Base-by-base conservation (phyloP, 345 rosid genomes). In the Jatropha curcas region DNA sequence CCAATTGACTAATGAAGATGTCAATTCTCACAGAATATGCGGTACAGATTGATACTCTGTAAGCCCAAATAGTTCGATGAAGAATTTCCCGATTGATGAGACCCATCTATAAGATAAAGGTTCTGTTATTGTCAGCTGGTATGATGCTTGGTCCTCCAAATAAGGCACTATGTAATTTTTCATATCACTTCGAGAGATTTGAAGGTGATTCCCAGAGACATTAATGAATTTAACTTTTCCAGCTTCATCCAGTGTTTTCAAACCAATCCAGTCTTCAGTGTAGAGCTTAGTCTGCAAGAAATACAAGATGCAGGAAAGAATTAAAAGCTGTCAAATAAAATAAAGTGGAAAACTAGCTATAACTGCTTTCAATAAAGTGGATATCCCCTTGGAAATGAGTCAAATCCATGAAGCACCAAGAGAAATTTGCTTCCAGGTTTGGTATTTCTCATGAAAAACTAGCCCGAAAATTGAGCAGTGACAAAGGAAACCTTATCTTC, bases 241-340 rank as follows among this genome's bases (percentile, higher is more conserved):
- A 10, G 89, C 94, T 74, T 88, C 90, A 60, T 92, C 86, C 78
- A 84, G 74, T 30, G 84, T 80, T 82, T 76, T 90, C 81, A 89
- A 84, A 52, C 92, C 93, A 24, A 92, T 88, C 93, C 98, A 88
- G 77, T 89, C 98, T 74, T 87, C 90, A 0, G 31, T 86, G 73
- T 88, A 89, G 4, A 84, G 82, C 55, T 48, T 65, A 20, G 91
- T 90, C 97, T 89, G 88, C 65, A 77, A 19, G 27, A 7, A 55
- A 48, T 1, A 33, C 59, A 17, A 24, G 28, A 19, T 27, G 45
- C 17, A 60, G 4, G n/a, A 46, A 59, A 57, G n/a, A 30, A 7
- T 48, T 53, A 65, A 33, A 31, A 5, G 27, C 0, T n/a, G 9
- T 25, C 4, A 39, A 37, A 63, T 4, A 4, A 53, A 25, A 62